Percentiles rank a stretch among this genome's conserved stretches.
Conservation (phyloP, 1,139 yeast species). For the Nakaseomyces delphensis region DNA sequence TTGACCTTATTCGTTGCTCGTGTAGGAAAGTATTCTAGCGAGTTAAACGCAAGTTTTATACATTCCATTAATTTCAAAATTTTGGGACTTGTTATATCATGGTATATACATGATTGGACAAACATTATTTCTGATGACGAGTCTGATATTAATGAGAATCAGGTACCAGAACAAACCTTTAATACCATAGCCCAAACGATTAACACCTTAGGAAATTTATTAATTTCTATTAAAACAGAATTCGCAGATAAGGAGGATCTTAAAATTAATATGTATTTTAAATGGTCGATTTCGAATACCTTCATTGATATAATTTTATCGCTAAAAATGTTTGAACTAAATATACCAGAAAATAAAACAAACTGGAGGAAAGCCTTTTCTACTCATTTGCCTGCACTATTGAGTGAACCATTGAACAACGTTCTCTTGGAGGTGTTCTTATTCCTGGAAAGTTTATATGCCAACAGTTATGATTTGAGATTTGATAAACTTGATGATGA, state of each 20-base stretch:
- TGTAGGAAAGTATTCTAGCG: slow-evolving; percentile 14
- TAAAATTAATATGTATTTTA: slow-evolving; percentile 11
- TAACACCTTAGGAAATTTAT: background rate
- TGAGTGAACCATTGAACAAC: slow-evolving; percentile 16
- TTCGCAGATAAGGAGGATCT: background rate
- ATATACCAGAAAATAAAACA: slow-evolving; percentile 19
- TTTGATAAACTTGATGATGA: slow-evolving; percentile 46
- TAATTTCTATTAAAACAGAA: background rate
- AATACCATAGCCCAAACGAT: background rate
- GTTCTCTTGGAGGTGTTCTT: slow-evolving; percentile 29
- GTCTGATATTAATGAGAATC: slow-evolving; percentile 5
- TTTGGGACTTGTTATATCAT: slow-evolving; percentile 22
- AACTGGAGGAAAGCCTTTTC: slow-evolving; percentile 19
- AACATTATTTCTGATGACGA: slow-evolving; percentile 15
- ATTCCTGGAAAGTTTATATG: slow-evolving; percentile 31
- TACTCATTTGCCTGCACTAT: slow-evolving; percentile 16
- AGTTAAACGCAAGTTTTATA: slow-evolving; percentile 12
- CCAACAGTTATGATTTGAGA: slow-evolving; percentile 29
- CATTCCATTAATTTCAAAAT: slow-evolving; percentile 22
- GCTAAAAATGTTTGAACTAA: slow-evolving; percentile 27
- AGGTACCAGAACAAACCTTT: slow-evolving; percentile 7
- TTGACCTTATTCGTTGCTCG: slow-evolving; percentile 15
- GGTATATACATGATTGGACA: slow-evolving; percentile 28
- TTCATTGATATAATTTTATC: slow-evolving; percentile 29
- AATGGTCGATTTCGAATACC: slow-evolving; percentile 19